Percentiles rank a stretch among this genome's conserved stretches.
Evolutionary conservation across 208 protist species (phyloP).

Genomic region (Leishmania tropica): DNA sequence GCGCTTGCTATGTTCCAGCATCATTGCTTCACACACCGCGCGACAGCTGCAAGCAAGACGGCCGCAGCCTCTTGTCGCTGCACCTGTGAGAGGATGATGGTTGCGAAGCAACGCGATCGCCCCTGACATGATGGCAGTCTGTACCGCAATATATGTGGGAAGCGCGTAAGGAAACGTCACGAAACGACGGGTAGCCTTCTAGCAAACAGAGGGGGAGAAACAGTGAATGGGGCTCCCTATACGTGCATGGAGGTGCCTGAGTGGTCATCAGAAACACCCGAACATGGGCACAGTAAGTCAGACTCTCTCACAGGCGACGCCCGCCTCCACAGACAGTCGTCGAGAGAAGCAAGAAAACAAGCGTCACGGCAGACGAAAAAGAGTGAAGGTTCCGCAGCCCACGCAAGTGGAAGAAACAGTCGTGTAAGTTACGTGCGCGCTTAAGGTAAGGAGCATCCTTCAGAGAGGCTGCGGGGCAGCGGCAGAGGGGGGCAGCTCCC

Average conservation of each 20-base stretch:
- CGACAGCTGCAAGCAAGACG: neutral
- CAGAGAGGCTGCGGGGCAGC: neutral
- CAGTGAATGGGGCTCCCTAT: neutral
- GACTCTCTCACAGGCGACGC: no score
- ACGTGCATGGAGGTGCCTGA: neutral
- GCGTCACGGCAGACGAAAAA: neutral
- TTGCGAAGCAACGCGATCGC: neutral
- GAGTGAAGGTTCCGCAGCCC: neutral
- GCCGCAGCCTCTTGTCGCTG: neutral
- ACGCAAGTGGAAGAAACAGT: no score
- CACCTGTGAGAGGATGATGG: neutral
- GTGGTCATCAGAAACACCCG: neutral
- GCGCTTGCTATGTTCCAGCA: neutral
- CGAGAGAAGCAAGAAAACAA: neutral
- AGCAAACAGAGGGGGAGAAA: neutral
- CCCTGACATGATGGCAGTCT: neutral
- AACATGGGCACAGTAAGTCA: neutral
- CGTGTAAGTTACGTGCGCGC: neutral
- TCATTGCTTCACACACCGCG: neutral
- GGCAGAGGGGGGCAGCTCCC: neutral
- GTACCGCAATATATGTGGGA: neutral
- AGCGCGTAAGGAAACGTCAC: neutral
- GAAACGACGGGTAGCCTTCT: neutral
- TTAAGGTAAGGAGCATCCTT: neutral
- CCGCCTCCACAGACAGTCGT: neutral